A percentile compares a stretch with the other conserved stretches of the same genome.
Conservation (phyloP, 179 eudicot species). For the Patellifolia procumbens region DNA sequence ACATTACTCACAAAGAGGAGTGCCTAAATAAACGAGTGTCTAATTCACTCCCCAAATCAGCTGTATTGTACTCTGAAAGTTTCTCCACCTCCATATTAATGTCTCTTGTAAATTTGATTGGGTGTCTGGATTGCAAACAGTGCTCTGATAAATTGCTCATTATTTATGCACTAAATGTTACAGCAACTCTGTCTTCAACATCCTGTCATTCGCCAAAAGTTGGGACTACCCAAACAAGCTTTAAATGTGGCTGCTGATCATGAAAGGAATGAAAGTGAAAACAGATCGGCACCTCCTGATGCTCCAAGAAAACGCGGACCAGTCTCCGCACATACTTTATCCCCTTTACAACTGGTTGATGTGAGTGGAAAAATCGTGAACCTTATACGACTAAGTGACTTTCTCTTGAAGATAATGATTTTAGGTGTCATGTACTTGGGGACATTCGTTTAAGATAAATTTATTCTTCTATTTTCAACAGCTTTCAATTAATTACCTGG, state of each 20-base stretch:
- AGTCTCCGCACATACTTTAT: conserved; percentile 1
- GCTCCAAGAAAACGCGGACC: conserved; percentile 33
- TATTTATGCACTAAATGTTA: conserved; percentile 18
- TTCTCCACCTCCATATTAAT: no score
- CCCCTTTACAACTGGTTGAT: conserved; percentile 42
- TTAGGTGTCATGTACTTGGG: not conserved
- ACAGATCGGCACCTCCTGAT: conserved; percentile 28
- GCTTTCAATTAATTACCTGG: conserved; percentile 53
- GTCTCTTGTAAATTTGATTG: no score
- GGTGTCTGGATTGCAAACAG: not conserved
- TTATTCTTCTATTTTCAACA: conserved; percentile 39
- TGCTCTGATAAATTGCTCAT: conserved; percentile 14
- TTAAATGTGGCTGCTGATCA: conserved; percentile 23
- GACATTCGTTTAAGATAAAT: not conserved
- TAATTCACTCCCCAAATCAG: no score
- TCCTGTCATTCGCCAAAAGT: conserved; percentile 46
- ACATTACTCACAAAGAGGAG: no score
- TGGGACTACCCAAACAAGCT: conserved; percentile 58
- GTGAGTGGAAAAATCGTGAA: conserved; percentile 51
- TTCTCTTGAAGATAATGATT: not conserved
- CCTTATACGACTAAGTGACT: not conserved
- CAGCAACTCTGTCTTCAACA: conserved; percentile 68
- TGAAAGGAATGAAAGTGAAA: conserved; percentile 25
- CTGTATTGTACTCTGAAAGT: no score
- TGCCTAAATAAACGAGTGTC: no score